These are phyloP conservation scores for Boletus reticuloceps DNA, from an alignment of 768 basidiomycete genomes.

Conservation along the genomic window DNA sequence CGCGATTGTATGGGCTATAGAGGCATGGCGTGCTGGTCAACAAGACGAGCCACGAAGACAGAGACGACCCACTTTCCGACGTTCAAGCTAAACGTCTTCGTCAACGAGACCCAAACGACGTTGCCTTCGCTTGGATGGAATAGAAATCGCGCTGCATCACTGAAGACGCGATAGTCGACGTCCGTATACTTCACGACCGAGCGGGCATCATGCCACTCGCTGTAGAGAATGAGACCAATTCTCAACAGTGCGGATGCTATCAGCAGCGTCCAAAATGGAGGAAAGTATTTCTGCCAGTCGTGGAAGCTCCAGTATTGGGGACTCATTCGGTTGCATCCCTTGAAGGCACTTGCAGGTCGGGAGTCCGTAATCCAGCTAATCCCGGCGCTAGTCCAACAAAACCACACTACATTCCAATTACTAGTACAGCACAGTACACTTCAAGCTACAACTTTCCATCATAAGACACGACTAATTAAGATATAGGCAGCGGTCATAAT, in stretches of 20 bases:
- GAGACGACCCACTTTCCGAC: slow-evolving; percentile 74
- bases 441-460: not conserved
- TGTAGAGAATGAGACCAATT: slow-evolving; percentile 73
- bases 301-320: not conserved
- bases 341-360: too few relatives aligned
- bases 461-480: slow-evolving; percentile 3
- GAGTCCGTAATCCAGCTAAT: too few relatives aligned
- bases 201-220: slow-evolving; percentile 84
- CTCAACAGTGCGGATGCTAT: slow-evolving; percentile 56
- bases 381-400: too few relatives aligned
- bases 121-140: slow-evolving; percentile 48
- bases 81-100: slow-evolving; percentile 34
- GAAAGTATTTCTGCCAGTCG: slow-evolving; percentile 10
- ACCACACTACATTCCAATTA: too few relatives aligned
- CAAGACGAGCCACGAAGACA: not conserved
- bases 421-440: too few relatives aligned
- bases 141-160: slow-evolving; percentile 80
- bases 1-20: slow-evolving; percentile 80
- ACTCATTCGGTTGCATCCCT: too few relatives aligned
- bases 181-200: slow-evolving; percentile 96
- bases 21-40: slow-evolving; percentile 4
- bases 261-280: slow-evolving; percentile 54
- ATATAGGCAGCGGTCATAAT: slow-evolving; percentile 30
- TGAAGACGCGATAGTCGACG: slow-evolving; percentile 94
- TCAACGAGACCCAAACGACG: slow-evolving; percentile 60